These are phyloP conservation scores for Apophysomyces sp. DNA, from an alignment of 371 early-diverging fungal genomes.

Conservation along the genomic window DNA sequence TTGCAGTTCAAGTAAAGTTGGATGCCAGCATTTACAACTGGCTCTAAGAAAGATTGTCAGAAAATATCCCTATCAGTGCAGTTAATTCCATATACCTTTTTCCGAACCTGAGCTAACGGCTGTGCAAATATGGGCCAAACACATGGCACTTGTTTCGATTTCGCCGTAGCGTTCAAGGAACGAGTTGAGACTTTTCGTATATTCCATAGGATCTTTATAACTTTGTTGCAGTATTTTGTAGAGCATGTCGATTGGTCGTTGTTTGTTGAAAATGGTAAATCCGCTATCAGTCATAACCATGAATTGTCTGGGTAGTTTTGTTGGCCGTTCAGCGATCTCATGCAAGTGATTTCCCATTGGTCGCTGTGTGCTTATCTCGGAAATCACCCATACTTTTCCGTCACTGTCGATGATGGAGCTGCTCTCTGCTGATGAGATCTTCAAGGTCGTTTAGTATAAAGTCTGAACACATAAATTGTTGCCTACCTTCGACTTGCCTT, in stretches of 20 bases:
- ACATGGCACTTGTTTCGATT: conserved; percentile 76
- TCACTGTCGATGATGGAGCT: conserved; percentile 40
- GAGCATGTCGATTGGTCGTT: conserved; percentile 75
- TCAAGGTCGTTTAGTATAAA: not conserved
- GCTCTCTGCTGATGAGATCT: conserved; percentile 6
- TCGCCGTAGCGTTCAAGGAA: conserved; percentile 64
- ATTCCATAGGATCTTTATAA: conserved; percentile 16
- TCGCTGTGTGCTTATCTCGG: conserved; percentile 40
- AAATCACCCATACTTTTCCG: conserved; percentile 78
- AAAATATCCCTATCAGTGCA: not conserved
- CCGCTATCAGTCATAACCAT: conserved; percentile 73
- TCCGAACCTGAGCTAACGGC: conserved; percentile 6
- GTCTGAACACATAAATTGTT: not conserved
- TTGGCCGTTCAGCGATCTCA: conserved; percentile 64
- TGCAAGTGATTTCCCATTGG: conserved; percentile 12
- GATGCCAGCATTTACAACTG: conserved; percentile 31
- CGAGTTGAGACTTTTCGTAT: conserved; percentile 43
- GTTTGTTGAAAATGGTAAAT: conserved; percentile 59
- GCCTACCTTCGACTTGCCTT: not conserved
- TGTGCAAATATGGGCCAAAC: conserved; percentile 61
- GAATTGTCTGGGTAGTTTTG: conserved; percentile 63
- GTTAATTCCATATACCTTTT: conserved; percentile 5
- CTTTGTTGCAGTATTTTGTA: conserved; percentile 38
- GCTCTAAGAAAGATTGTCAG: conserved; percentile 1
- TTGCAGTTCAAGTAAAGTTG: conserved; percentile 59